Conservation (phyloP, 75 land plant genomes). For the Isoetes taiwanensis region DNA sequence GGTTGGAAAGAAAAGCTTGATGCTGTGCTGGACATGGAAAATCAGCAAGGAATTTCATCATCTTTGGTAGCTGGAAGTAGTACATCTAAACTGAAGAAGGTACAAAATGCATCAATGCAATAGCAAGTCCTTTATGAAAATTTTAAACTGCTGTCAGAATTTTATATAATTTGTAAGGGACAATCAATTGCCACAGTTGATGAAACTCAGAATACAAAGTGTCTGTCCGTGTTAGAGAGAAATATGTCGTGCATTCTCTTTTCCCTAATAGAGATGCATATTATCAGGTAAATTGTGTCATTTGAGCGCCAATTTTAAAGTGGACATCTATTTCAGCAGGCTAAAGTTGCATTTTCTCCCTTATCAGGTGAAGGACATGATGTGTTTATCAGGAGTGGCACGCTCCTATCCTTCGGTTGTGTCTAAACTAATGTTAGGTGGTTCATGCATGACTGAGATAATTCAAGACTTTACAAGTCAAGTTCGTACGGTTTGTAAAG, state of each 20-base stretch:
- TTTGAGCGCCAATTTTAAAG: too few relatives aligned
- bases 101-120: slow-evolving; percentile 54
- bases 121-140: slow-evolving; percentile 82
- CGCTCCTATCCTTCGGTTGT: too few relatives aligned
- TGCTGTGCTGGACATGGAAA: slow-evolving; percentile 71
- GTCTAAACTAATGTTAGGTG: slow-evolving; percentile 57
- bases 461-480: slow-evolving; percentile 79
- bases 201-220: slow-evolving; percentile 43
- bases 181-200: slow-evolving; percentile 19
- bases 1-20: slow-evolving; percentile 99
- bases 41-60: slow-evolving; percentile 38
- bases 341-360: too few relatives aligned
- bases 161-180: slow-evolving; percentile 35
- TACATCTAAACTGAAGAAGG: slow-evolving; percentile 24
- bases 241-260: slow-evolving; percentile 62
- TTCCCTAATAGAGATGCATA: slow-evolving; percentile 74
- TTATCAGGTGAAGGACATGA: slow-evolving; percentile 64
- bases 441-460: slow-evolving; percentile 47
- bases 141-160: slow-evolving; percentile 48
- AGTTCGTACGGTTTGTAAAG: slow-evolving; percentile 79
- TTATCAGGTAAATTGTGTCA: slow-evolving; percentile 45
- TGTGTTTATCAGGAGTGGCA: slow-evolving; percentile 77
- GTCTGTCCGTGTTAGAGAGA: slow-evolving; percentile 58
- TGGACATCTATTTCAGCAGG: too few relatives aligned
- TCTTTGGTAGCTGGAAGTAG: slow-evolving; percentile 24